Conservation (phyloP, 768 basidiomycete species). For the Gloeopeniophorella convolvens region DNA sequence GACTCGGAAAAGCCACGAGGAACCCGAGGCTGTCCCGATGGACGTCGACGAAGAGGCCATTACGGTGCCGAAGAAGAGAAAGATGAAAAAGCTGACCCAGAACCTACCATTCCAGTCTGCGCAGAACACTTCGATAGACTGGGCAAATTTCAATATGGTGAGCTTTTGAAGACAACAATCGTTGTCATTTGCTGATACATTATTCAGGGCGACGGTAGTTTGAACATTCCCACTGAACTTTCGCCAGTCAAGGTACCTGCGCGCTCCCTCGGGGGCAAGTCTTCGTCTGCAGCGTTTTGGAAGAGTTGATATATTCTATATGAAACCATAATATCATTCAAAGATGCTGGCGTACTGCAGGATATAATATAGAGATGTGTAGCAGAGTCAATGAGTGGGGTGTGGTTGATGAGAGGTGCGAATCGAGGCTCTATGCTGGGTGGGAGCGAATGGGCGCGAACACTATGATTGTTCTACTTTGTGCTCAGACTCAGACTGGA, state of each 20-base stretch:
- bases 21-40: not conserved
- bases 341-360: too few relatives aligned
- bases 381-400: not conserved
- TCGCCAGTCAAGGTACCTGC: constrained; percentile 19
- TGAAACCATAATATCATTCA: not conserved
- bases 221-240: constrained; percentile 15
- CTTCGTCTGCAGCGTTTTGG: constrained; percentile 1
- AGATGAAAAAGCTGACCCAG: constrained; percentile 15
- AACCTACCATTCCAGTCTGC: constrained; percentile 14
- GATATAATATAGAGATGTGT: not conserved
- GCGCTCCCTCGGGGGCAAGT: constrained; percentile 7
- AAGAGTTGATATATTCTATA: constrained; percentile 4
- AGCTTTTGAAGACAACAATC: not conserved
- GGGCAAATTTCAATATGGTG: constrained; percentile 16
- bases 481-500: constrained; percentile 30
- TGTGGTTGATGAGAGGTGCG: not conserved
- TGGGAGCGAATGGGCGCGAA: not conserved
- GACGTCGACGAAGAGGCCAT: constrained; percentile 6
- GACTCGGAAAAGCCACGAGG: not conserved
- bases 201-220: constrained; percentile 13
- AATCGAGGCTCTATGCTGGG: not conserved
- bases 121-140: constrained; percentile 13
- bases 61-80: constrained; percentile 18
- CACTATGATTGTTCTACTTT: not conserved
- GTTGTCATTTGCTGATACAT: not conserved